Evolutionary conservation across 495 filamentous ascomycete genomes (phyloP).

Genomic region (Penicillium chermesinum): DNA sequence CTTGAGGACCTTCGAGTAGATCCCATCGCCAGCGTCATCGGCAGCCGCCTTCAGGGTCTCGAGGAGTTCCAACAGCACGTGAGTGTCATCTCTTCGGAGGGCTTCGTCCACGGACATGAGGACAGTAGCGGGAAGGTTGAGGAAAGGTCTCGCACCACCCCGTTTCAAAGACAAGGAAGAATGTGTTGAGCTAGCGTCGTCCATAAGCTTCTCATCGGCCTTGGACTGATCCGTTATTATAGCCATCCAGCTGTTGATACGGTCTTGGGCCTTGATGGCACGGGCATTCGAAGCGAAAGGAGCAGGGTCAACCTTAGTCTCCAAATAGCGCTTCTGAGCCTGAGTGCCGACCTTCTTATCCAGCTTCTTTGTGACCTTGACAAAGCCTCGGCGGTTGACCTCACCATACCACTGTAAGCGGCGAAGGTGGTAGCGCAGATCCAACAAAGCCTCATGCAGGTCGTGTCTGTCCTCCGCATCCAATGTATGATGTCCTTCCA

Average conservation of each 20-base stretch:
- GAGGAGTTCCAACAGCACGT: slow-evolving; percentile 54
- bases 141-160: slow-evolving; percentile 60
- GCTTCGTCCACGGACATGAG: slow-evolving; percentile 73
- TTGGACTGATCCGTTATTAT: slow-evolving; percentile 43
- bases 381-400: slow-evolving; percentile 88
- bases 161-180: slow-evolving; percentile 68
- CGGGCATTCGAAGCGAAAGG: slow-evolving; percentile 75
- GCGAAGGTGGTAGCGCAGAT: slow-evolving; percentile 76
- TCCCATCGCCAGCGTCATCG: slow-evolving; percentile 39
- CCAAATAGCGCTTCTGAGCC: slow-evolving; percentile 76
- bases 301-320: slow-evolving; percentile 78
- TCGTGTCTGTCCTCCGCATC: slow-evolving; percentile 81
- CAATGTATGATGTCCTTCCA: slow-evolving; percentile 45
- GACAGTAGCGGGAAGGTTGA: slow-evolving; percentile 61
- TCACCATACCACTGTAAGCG: slow-evolving; percentile 98
- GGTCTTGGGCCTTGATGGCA: slow-evolving; percentile 60
- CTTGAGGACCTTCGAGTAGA: slow-evolving; percentile 60
- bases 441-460: slow-evolving; percentile 79
- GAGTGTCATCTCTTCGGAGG: slow-evolving; percentile 67
- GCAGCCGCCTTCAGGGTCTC: slow-evolving; percentile 48
- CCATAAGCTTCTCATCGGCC: slow-evolving; percentile 61
- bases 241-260: slow-evolving; percentile 88
- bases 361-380: slow-evolving; percentile 97
- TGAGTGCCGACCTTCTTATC: slow-evolving; percentile 79
- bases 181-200: slow-evolving; percentile 66